Evolutionary conservation across 495 filamentous ascomycete genomes (phyloP).

Genomic region (Annulohypoxylon moriforme): DNA sequence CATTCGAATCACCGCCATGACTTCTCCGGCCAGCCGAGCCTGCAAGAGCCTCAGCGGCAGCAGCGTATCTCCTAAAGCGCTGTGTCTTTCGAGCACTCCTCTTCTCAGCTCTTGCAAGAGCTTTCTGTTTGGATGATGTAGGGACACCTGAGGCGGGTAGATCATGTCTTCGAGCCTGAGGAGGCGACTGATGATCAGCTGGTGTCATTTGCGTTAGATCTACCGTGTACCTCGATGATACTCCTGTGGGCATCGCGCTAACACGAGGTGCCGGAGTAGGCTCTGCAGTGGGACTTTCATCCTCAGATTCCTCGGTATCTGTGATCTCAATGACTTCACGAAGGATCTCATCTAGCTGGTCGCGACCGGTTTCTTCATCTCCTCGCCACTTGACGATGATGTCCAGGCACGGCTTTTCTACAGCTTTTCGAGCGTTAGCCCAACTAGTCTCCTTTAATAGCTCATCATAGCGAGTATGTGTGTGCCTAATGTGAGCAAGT

Average conservation of each 20-base stretch:
- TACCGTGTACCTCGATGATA: constrained; percentile 15
- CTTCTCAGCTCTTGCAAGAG: constrained; percentile 38
- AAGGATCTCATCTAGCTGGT: constrained; percentile 81
- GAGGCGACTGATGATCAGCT: constrained; percentile 15
- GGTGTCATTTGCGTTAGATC: constrained; percentile 8
- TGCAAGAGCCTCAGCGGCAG: constrained; percentile 48
- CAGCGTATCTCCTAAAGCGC: constrained; percentile 51
- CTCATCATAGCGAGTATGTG: constrained; percentile 86
- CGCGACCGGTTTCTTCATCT: constrained; percentile 80
- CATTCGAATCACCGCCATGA: constrained; percentile 26
- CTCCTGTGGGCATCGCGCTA: constrained; percentile 37
- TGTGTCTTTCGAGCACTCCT: constrained; percentile 43
- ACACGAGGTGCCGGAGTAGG: constrained; percentile 9
- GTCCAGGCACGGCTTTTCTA: constrained; percentile 76
- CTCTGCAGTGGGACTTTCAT: constrained; percentile 52
- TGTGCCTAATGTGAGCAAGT: constrained; percentile 86
- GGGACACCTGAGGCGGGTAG: constrained; percentile 19
- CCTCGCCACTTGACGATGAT: constrained; percentile 88
- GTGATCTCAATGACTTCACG: constrained; percentile 85
- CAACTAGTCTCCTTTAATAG: constrained; percentile 73
- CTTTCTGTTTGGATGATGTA: constrained; percentile 28
- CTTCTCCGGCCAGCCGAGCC: constrained; percentile 26
- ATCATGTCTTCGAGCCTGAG: constrained; percentile 34
- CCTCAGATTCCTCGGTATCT: constrained; percentile 76
- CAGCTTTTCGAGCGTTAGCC: constrained; percentile 73